Base-by-base conservation (phyloP, 495 filamentous ascomycete species). In the Podospora australis region DNA sequence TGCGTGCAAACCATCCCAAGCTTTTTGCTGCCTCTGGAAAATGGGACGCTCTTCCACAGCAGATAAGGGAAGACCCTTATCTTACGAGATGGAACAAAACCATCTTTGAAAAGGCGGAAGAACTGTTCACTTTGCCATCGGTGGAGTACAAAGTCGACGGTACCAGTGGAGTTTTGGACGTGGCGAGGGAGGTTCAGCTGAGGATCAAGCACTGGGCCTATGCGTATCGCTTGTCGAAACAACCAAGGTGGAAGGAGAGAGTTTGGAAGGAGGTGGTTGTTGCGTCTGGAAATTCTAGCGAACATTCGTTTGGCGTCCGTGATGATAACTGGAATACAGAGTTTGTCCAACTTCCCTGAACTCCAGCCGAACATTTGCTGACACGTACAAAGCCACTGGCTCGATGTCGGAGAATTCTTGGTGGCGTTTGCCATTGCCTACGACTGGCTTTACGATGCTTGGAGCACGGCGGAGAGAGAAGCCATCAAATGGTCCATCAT, bases 301-400 rank as follows among this genome's bases (percentile, higher is more conserved):
- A 4, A 7, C 4, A 10, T 34, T 10, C 30, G 30, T 34, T 34
- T 34, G 30, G 30, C 11, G 16, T 3, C 4, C 4, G 0, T 4
- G 30, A 14, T 3, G 30, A 34, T 10, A 34, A 10, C 30, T 34
- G 30, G 30, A 34, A 34, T 14, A 34, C 30, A 14, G 30, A 34
- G 6, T n/a, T n/a, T n/a, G n/a, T n/a, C n/a, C n/a, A n/a, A n/a
- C n/a, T n/a, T n/a, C n/a, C n/a, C n/a, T n/a, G n/a, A n/a, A n/a
- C n/a, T n/a, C n/a, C n/a, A n/a, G n/a, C n/a, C n/a, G n/a, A n/a
- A n/a, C n/a, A n/a, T n/a, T n/a, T n/a, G n/a, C n/a, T n/a, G n/a
- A n/a, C n/a, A n/a, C n/a, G n/a, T n/a, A n/a, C n/a, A n/a, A n/a
- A 44, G 41, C 14, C 44, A 47, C 21, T 47, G 32, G 44, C 44